These are phyloP conservation scores for Symbiodinium pilosum DNA, from an alignment of 73 alveolate genomes.

Conservation along the genomic window DNA sequence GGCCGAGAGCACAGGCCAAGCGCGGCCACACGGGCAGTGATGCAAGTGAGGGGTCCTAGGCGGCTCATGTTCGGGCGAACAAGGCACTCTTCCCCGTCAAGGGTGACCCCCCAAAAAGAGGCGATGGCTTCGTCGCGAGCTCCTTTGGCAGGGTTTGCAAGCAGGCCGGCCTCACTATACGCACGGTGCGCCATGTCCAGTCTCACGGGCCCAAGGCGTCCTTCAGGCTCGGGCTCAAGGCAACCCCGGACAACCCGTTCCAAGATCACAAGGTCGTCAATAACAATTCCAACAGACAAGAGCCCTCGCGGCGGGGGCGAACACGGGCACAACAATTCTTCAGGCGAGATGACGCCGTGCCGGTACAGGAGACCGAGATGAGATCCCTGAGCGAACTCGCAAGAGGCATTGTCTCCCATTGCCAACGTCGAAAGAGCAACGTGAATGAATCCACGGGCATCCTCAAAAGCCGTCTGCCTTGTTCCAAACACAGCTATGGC, in stretches of 20 bases:
- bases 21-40: neutral
- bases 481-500: neutral
- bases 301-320: neutral
- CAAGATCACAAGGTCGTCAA: neutral
- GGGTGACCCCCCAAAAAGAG: constrained; percentile 14
- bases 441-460: neutral
- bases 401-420: neutral
- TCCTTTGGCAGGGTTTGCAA: neutral
- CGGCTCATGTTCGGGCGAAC: neutral
- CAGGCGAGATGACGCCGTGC: neutral
- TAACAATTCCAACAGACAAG: neutral
- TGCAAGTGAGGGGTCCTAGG: neutral
- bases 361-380: neutral
- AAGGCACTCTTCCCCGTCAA: neutral
- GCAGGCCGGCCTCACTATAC: neutral
- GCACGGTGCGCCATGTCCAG: neutral
- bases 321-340: neutral
- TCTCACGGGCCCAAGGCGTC: too few species aligned
- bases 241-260: too few species aligned
- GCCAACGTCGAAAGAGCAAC: neutral
- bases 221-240: too few species aligned
- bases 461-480: neutral
- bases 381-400: neutral
- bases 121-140: neutral
- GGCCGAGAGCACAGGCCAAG: neutral